phyloP scores from a whole-genome alignment of 768 basidiomycete species.

The Baorangia bicolor region DNA sequence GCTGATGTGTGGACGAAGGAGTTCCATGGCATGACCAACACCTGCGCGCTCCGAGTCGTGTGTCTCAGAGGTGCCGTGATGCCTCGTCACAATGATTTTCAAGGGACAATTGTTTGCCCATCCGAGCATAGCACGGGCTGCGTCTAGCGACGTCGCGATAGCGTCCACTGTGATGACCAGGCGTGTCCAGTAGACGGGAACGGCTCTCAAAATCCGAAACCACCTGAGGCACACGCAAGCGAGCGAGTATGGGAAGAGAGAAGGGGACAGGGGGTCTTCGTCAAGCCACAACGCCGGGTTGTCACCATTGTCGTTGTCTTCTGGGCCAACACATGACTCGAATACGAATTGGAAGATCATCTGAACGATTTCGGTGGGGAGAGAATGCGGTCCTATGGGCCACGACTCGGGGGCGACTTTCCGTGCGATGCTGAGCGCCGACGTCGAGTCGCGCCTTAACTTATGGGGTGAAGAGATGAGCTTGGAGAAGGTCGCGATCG shows the following conservation, averaged over 20 bases:
- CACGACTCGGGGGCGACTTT: neutral
- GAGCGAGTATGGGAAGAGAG: constrained; percentile 10
- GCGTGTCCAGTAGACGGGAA: constrained; percentile 9
- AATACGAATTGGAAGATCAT: constrained; percentile 12
- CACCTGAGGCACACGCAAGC: constrained; percentile 7
- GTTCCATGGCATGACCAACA: neutral
- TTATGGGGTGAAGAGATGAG: neutral
- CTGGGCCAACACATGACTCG: neutral
- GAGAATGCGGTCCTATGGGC: constrained; percentile 1
- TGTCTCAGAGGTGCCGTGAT: neutral
- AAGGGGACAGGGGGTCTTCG: constrained; percentile 4
- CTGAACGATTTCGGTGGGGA: constrained; percentile 9
- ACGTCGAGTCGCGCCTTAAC: neutral
- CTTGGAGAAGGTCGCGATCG: constrained; percentile 4
- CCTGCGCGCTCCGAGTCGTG: neutral
- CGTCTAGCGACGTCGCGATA: neutral
- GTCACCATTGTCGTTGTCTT: neutral
- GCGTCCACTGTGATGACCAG: constrained; percentile 4
- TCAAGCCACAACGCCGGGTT: neutral
- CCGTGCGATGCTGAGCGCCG: neutral
- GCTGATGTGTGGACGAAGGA: constrained; percentile 2
- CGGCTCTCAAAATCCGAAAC: constrained; percentile 2
- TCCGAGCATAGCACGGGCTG: neutral
- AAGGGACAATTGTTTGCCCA: constrained; percentile 3
- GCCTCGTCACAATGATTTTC: constrained; percentile 8